Evolutionary conservation across 306 rosid genomes (phyloP).

Genomic region (Cicer arietinum): DNA sequence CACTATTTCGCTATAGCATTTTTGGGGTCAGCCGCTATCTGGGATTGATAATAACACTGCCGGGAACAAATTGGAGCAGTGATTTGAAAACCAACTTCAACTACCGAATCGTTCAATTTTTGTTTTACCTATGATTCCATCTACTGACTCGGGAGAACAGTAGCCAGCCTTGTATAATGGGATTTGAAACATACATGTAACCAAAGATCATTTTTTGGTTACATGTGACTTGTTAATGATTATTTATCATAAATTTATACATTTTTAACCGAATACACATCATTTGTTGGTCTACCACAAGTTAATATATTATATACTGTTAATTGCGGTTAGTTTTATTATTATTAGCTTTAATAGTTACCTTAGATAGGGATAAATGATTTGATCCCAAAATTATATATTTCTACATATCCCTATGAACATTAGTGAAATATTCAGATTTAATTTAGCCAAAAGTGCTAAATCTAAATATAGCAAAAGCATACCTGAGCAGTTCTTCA

Average conservation of each 20-base stretch:
- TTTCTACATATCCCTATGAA: neutral
- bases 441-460: slow-evolving; percentile 8
- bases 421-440: slow-evolving; percentile 3
- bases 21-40: neutral
- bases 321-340: neutral
- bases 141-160: neutral
- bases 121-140: slow-evolving; percentile 20
- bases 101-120: slow-evolving; percentile 10
- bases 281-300: slow-evolving; percentile 27
- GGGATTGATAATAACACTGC: neutral
- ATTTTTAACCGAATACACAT: neutral
- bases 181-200: slow-evolving; percentile 14
- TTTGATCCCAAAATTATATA: slow-evolving; percentile 4
- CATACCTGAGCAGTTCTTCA: slow-evolving; percentile 82
- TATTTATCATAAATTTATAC: neutral
- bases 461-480: slow-evolving; percentile 37
- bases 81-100: slow-evolving; percentile 24
- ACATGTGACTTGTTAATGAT: slow-evolving; percentile 20
- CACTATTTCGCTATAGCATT: neutral
- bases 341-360: slow-evolving; percentile 5
- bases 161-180: slow-evolving; percentile 1
- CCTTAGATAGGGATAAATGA: neutral
- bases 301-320: neutral
- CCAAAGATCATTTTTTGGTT: slow-evolving; percentile 14
- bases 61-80: slow-evolving; percentile 7